These are phyloP conservation scores for Plasmopara halstedii DNA, from an alignment of 352 stramenopile species.

Conservation along the genomic window DNA sequence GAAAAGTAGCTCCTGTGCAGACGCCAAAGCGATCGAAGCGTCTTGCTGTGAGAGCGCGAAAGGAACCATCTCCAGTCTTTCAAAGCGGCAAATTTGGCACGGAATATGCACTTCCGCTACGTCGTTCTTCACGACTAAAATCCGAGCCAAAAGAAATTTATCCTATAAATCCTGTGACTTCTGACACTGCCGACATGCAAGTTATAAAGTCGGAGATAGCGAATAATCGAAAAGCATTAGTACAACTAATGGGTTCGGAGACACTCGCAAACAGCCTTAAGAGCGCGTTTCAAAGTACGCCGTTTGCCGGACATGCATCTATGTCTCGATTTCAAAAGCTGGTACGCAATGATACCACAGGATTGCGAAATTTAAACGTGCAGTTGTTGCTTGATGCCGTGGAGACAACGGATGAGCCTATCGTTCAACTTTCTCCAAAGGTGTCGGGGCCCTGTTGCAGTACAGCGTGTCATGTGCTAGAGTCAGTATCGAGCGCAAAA, in stretches of 20 bases:
- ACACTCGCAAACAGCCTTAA: constrained; percentile 21
- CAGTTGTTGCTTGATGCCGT: constrained; percentile 18
- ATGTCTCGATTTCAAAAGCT: constrained; percentile 31
- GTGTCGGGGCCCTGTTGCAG: background rate
- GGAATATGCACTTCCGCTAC: background rate
- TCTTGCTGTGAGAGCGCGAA: constrained; percentile 7
- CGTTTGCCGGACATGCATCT: constrained; percentile 14
- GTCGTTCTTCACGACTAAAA: constrained; percentile 17
- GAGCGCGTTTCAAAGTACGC: constrained; percentile 9
- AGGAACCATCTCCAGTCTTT: background rate
- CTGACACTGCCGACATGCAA: background rate
- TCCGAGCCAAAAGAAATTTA: constrained; percentile 2
- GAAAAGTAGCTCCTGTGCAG: background rate
- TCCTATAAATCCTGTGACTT: too few species aligned
- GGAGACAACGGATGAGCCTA: constrained; percentile 5
- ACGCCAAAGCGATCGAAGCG: constrained; percentile 7
- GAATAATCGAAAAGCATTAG: background rate
- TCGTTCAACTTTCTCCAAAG: constrained; percentile 6
- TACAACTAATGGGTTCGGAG: constrained; percentile 25
- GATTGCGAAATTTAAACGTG: constrained; percentile 21
- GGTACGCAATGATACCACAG: constrained; percentile 16
- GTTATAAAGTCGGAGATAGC: background rate
- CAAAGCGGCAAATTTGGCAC: background rate
- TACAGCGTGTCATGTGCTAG: background rate
- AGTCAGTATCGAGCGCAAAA: constrained; percentile 9